Base-by-base conservation (phyloP, 768 basidiomycete species). In the Austroboletus eburneus region DNA sequence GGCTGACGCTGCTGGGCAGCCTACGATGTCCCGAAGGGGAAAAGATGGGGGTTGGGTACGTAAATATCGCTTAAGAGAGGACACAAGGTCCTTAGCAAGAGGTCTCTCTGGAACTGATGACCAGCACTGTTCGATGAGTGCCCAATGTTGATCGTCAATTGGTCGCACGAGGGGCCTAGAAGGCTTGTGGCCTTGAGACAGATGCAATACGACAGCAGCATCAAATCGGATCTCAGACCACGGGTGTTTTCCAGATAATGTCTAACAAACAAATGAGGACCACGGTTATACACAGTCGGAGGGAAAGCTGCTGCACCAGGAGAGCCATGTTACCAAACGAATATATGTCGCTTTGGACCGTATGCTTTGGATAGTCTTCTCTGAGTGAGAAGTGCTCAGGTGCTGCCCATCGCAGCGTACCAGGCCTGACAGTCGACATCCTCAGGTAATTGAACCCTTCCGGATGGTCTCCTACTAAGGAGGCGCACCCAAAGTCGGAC, bases 391-490 rank as follows among this genome's bases (percentile, higher is more conserved):
- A 43, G 22, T 50, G 36, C 30, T 51, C 47, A 0, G 42, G 50
- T 17, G 50, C 50, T 18, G 46, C 46, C 50, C 47, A 49, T 34
- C 50, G 29, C 13, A 51, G n/a, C 8, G 50, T 51, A 4, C 49
- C 49, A 1, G 36, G 47, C 18, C 50, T 32, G 20, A 34, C 6
- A 16, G 50, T 40, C 3, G 50, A 40, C 33, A 24, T 22, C 16
- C 36, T 24, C n/a, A 51, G 42, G 32, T 43, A 43, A 25, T 27
- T 14, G 3, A 50, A 35, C 32, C 38, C 50, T 5, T 37, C 29
- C 1, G 42, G 50, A 30, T 27, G 39, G 24, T 52, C 43, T 9
- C 50, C 49, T 33, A 52, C n/a, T 33, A 45, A 39, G 2, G 48
- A 50, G 2, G 48, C 37, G 34, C 48, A 51, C 16, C 50, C 50